Percentiles rank a stretch among this genome's conserved stretches.
phyloP scores from a whole-genome alignment of 1,284 basidiomycete genomes.

The Rhodotorula sp. region DNA sequence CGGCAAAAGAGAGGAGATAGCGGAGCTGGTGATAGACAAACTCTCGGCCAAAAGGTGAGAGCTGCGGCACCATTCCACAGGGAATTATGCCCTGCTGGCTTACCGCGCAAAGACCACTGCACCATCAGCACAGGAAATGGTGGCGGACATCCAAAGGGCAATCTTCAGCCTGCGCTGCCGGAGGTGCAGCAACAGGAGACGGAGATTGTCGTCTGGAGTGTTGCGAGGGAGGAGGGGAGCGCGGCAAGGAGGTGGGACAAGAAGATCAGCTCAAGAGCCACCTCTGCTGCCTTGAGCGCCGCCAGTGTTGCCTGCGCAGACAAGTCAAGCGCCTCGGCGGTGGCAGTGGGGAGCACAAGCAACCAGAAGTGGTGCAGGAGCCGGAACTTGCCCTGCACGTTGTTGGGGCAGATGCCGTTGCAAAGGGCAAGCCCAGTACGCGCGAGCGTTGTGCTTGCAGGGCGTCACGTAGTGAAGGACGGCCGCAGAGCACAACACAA shows the following conservation, averaged over 20 bases:
- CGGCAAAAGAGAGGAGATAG: neutral
- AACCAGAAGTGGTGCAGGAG: constrained; percentile 4
- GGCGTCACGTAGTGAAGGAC: too few relatives aligned
- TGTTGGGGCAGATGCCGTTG: neutral
- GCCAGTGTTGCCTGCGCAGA: constrained; percentile 1
- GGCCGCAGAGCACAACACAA: too few relatives aligned
- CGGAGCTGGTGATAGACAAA: too few relatives aligned
- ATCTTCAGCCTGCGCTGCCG: too few relatives aligned
- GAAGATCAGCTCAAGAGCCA: constrained; percentile 1
- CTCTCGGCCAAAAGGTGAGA: neutral
- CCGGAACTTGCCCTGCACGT: neutral
- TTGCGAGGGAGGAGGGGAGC: neutral
- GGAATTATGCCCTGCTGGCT: too few relatives aligned
- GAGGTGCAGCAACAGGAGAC: neutral
- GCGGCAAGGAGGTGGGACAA: neutral
- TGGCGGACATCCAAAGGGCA: too few relatives aligned
- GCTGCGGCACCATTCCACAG: too few relatives aligned
- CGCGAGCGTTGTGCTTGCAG: too few relatives aligned
- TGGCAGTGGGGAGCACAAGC: neutral
- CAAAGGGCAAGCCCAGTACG: constrained; percentile 6
- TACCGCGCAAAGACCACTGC: too few relatives aligned
- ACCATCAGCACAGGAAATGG: too few relatives aligned
- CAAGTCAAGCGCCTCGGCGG: constrained; percentile 1
- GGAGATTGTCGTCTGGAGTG: neutral
- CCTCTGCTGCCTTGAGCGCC: neutral